Base-by-base conservation (phyloP, 257 asterid genomes). In the Penstemon newberryi region DNA sequence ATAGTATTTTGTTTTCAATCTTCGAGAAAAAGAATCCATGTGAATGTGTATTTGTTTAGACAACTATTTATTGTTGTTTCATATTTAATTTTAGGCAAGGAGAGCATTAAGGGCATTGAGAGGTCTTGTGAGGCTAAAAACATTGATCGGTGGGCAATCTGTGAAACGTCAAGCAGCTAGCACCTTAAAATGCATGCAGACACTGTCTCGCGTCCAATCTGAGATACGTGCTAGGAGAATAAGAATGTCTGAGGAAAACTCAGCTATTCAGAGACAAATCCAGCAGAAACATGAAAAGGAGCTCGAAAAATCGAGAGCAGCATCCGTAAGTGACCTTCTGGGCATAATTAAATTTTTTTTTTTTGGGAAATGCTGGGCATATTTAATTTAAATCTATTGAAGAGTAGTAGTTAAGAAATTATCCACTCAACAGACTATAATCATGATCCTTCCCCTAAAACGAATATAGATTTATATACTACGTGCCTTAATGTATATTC, bases 141-240 rank as follows among this genome's bases (percentile, higher is more conserved):
- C 86, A 33, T 58, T 89, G 83, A 72, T 89, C 54, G 80, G 74
- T 60, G 92, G 95, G 56, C 81, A 83, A 66, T 77, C 90, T 33
- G 88, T 81, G 40, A 82, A 78, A 70, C 81, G 87, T 38, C 96
- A 89, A 75, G 87, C 95, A 47, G 73, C 85, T 41, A 80, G 86
- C 52, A 84, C 90, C 61, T 70, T 87, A 71, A 77, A 72, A 73
- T 79, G 89, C 72, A 84, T 91, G 95, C 96, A 89, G 82, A 83
- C 92, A 0, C 51, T 89, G 72, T 84, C 89, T 66, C 95, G 76
- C 38, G 78, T 91, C 33, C 98, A 89, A 43, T 81, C 85, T 11
- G 88, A 91, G 79, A 71, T 89, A 70, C 95, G 88, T 19, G 85
- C 76, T 0, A 75, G 94, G 67, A 83, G 96, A 75, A 62, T 63